Percentiles rank a stretch among this genome's conserved stretches.
Conservation (phyloP, 2,329 filamentous ascomycete genomes). For the Byssothecium circinans region DNA sequence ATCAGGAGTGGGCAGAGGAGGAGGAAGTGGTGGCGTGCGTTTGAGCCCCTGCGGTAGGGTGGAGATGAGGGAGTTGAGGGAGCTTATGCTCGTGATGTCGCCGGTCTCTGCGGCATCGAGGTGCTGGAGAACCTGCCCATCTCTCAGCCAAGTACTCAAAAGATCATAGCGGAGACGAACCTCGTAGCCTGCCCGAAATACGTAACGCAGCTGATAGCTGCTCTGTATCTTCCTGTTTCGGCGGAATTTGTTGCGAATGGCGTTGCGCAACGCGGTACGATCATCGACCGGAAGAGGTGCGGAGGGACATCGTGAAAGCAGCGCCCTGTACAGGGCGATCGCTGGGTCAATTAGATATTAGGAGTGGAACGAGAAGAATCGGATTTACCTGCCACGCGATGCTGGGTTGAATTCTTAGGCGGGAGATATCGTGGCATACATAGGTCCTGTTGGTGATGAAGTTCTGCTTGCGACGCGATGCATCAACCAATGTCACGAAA, state of each 20-base stretch:
- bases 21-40: constrained; percentile 16
- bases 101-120: constrained; percentile 47
- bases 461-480: background rate
- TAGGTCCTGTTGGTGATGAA: constrained; percentile 18
- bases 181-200: constrained; percentile 70
- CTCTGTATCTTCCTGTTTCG: constrained; percentile 62
- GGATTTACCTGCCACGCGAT: constrained; percentile 55
- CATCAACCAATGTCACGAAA: constrained; percentile 11
- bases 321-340: constrained; percentile 71
- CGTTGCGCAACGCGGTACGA: constrained; percentile 55
- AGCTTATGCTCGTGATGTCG: constrained; percentile 24
- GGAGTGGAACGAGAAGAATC: background rate
- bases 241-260: constrained; percentile 65
- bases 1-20: constrained; percentile 8
- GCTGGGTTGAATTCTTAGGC: constrained; percentile 52
- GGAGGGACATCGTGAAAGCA: constrained; percentile 61
- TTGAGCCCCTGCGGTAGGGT: constrained; percentile 45
- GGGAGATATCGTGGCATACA: constrained; percentile 52
- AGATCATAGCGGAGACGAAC: constrained; percentile 36
- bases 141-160: constrained; percentile 12
- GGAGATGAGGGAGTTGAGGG: constrained; percentile 35
- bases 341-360: constrained; percentile 45
- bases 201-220: constrained; percentile 60
- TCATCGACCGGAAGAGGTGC: constrained; percentile 58
- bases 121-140: constrained; percentile 43